Conservation (phyloP, 2,329 filamentous ascomycete species). For the Cercospora sp. region DNA sequence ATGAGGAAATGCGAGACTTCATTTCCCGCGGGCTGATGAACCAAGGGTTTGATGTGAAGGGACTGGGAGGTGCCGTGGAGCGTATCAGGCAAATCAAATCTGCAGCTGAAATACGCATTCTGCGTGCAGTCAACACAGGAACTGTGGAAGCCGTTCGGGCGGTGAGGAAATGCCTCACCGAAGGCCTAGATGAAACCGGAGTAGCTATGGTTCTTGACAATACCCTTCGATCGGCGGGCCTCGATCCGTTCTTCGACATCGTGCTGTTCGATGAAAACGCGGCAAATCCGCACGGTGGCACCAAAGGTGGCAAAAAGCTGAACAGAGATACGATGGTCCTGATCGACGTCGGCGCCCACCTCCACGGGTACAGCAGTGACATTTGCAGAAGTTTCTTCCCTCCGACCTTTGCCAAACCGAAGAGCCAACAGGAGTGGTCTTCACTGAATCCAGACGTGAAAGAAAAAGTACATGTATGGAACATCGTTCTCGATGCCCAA, state of each 20-base stretch:
- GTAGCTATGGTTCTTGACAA: constrained; percentile 59
- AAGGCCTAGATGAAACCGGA: constrained; percentile 59
- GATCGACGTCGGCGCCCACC: constrained; percentile 64
- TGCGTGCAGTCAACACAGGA: constrained; percentile 64
- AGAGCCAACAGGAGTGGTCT: constrained; percentile 39
- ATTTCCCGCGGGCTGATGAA: constrained; percentile 58
- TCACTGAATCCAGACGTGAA: constrained; percentile 24
- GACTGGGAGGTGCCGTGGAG: constrained; percentile 57
- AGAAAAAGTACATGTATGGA: constrained; percentile 61
- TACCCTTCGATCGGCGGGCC: constrained; percentile 55
- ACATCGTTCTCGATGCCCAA: constrained; percentile 64
- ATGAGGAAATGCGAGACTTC: constrained; percentile 66
- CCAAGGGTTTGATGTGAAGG: constrained; percentile 59
- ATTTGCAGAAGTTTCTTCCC: constrained; percentile 62
- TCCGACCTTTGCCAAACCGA: constrained; percentile 37
- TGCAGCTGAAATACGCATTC: constrained; percentile 56
- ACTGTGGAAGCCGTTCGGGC: constrained; percentile 62
- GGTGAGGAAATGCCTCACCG: constrained; percentile 57
- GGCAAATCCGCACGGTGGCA: constrained; percentile 56
- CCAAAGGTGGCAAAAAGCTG: constrained; percentile 53
- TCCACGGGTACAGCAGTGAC: constrained; percentile 64
- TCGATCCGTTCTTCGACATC: constrained; percentile 64
- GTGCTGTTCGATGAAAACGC: constrained; percentile 62
- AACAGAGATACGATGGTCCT: constrained; percentile 59
- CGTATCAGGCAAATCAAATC: constrained; percentile 61